Conservation (phyloP, 805 yeast genomes). For the Spathaspora gorwiae region DNA sequence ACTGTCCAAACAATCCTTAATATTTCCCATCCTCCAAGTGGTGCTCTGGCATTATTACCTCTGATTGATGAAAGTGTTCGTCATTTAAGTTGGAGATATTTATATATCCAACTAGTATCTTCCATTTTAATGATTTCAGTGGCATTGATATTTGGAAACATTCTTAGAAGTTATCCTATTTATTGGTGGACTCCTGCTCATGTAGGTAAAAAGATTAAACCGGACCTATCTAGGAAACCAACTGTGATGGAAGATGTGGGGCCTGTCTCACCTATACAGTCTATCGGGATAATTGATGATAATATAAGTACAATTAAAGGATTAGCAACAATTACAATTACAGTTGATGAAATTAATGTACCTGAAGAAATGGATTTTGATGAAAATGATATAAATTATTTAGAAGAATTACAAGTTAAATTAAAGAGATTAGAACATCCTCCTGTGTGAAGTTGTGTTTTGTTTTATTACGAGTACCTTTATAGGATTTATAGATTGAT, state of each 20-base stretch:
- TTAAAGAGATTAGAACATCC: constrained; percentile 3
- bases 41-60: constrained; percentile 64
- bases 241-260: background rate
- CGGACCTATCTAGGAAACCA: background rate
- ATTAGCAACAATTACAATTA: constrained; percentile 14
- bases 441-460: too few relatives aligned
- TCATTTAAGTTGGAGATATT: constrained; percentile 60
- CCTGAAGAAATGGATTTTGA: constrained; percentile 21
- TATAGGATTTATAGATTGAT: too few relatives aligned
- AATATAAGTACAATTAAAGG: constrained; percentile 13
- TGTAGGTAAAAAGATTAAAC: constrained; percentile 9
- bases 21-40: constrained; percentile 69
- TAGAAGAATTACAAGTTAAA: constrained; percentile 17
- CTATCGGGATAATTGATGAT: too few relatives aligned
- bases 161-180: constrained; percentile 49
- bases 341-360: constrained; percentile 11
- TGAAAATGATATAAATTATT: constrained; percentile 25
- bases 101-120: constrained; percentile 51
- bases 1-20: constrained; percentile 50
- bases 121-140: constrained; percentile 44
- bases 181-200: constrained; percentile 54
- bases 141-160: constrained; percentile 52
- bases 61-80: constrained; percentile 42
- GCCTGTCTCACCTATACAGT: too few relatives aligned
- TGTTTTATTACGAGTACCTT: too few relatives aligned